Evolutionary conservation across 495 filamentous ascomycete species (phyloP), one percentile per base, ranked within the genome.

Genomic region (Gamarada debralockiae): DNA sequence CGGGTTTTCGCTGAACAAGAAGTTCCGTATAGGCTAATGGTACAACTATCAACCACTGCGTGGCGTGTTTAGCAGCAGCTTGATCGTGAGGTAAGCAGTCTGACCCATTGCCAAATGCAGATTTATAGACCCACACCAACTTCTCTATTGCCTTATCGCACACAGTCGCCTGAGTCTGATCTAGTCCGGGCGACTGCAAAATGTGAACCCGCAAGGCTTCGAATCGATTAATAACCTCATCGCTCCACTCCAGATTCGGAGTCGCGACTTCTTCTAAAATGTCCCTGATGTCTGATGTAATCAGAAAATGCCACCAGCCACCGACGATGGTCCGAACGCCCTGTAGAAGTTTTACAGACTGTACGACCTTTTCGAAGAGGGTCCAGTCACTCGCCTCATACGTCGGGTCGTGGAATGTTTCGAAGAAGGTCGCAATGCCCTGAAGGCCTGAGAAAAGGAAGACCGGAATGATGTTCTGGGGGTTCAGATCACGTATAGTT

Each of bases 361-460:
- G 65, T 0, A 71, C 37, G 43, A 75, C 70, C 0, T 66, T 61
- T 22, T 71, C 68, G 1, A 80, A 60, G 18, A 74, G 71, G 0
- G 40, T 37, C 0, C 71, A 61, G 0, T 62, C 33, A 2, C 61
- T 65, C 6, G 61, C 44, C 24, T 27, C 36, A 18, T 41, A 17
- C n/a, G 31, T 21, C 5, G 60, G 54, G 25, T 60, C 50, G 0
- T 59, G 52, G 14, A 72, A 53, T 12, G 62, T 62, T 39, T 81
- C 73, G 61, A 65, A 75, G 27, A 83, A 70, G 23, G 70, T 60
- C 33, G 79, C 73, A 9, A 76, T 46, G 0, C 73, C 76, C 0
- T 80, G 42, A 10, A 72, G 9, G 1, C 64, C 60, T 0, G 77
- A 73, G 50, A 80, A 83, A n/a, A 81, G 41, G 40, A 79, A 74